Conservation (phyloP, 164 flowering plant genomes). For the Magnolia changhungtana region DNA sequence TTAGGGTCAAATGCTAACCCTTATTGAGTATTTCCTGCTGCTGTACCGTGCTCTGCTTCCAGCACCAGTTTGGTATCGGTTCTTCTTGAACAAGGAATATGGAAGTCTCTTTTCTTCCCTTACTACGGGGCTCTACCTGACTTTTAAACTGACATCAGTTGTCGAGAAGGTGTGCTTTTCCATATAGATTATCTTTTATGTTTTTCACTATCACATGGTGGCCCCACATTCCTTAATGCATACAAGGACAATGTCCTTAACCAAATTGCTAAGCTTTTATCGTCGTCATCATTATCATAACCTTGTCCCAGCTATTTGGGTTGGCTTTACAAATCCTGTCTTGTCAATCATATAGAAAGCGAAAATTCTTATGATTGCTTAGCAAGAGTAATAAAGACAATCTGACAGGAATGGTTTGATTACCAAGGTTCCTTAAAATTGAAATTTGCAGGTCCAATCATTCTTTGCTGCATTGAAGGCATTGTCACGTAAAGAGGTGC, state of each 20-base stretch:
- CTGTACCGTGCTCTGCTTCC: constrained; percentile 93
- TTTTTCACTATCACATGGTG: not conserved
- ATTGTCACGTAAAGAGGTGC: constrained; percentile 87
- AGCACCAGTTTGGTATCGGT: constrained; percentile 98
- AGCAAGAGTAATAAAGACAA: not conserved
- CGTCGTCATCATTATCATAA: no score
- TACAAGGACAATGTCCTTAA: not conserved
- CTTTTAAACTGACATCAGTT: constrained; percentile 95
- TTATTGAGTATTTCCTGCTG: constrained; percentile 85
- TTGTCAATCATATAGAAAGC: not conserved
- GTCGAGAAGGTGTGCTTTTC: constrained; percentile 77
- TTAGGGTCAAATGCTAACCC: constrained; percentile 95
- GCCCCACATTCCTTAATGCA: not conserved
- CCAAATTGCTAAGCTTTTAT: no score
- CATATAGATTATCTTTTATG: no score
- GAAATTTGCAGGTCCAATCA: constrained; percentile 63
- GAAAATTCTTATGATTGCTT: not conserved
- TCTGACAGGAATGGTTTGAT: not conserved
- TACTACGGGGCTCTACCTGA: constrained; percentile 92
- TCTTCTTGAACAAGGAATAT: constrained; percentile 96
- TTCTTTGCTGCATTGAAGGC: constrained; percentile 84
- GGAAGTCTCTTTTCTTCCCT: constrained; percentile 98
- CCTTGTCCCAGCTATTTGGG: not conserved
- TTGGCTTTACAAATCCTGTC: not conserved
- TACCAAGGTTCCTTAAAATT: not conserved